These are phyloP conservation scores for Ostreobium quekettii DNA, from an alignment of 139 green algal genomes.

Conservation along the genomic window DNA sequence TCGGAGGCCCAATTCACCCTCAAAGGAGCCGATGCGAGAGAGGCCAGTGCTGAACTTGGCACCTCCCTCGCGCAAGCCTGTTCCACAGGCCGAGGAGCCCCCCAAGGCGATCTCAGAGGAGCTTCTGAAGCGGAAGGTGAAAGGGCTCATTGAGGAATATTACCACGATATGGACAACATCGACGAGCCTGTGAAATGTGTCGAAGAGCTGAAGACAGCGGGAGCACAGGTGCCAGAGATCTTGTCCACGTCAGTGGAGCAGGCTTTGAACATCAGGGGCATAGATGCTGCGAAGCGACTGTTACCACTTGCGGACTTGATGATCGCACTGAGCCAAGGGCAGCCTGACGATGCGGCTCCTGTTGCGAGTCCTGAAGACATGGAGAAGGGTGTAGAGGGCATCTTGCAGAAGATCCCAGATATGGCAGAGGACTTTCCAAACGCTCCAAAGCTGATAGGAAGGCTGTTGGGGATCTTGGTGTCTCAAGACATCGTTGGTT, in stretches of 20 bases:
- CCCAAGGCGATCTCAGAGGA: too few species aligned
- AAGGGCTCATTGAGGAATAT: slow-evolving; percentile 22
- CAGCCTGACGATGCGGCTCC: too few species aligned
- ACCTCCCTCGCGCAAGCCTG: too few species aligned
- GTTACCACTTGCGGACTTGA: neutral
- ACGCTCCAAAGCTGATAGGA: neutral
- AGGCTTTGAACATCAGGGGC: neutral
- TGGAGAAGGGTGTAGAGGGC: slow-evolving; percentile 1
- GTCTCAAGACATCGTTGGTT: neutral
- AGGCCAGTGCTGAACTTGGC: too few species aligned
- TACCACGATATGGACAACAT: slow-evolving; percentile 18
- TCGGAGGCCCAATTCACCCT: too few species aligned
- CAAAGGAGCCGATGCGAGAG: too few species aligned
- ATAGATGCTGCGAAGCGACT: neutral
- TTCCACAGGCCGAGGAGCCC: too few species aligned
- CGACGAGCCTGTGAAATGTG: slow-evolving; percentile 14
- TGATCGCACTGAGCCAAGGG: too few species aligned
- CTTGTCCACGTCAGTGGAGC: neutral
- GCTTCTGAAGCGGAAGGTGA: slow-evolving; percentile 18
- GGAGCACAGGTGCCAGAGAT: neutral
- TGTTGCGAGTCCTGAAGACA: neutral
- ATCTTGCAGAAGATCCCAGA: neutral
- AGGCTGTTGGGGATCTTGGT: neutral
- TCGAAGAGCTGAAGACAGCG: slow-evolving; percentile 12
- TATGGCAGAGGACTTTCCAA: slow-evolving; percentile 12